Conservation (phyloP, 768 basidiomycete genomes). For the Boletus fagicola region DNA sequence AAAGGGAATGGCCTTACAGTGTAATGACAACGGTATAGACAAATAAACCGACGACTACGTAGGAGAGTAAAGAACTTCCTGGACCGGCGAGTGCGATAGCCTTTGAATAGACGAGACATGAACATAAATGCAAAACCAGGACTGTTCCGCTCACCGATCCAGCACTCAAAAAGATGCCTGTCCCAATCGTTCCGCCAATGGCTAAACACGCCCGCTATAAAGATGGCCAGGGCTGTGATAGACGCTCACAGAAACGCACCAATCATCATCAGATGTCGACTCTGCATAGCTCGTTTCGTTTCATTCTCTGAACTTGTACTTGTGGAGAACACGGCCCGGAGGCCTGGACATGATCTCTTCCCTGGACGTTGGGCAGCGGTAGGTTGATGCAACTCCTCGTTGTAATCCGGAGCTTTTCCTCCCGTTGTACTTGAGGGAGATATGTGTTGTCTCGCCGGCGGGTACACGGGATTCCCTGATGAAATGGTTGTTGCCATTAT, state of each 20-base stretch:
- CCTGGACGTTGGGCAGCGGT: neutral
- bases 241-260: constrained; percentile 22
- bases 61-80: constrained; percentile 60
- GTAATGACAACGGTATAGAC: constrained; percentile 61
- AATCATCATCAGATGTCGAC: constrained; percentile 44
- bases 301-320: constrained; percentile 17
- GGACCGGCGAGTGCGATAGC: constrained; percentile 58
- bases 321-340: constrained; percentile 9
- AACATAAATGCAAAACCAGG: neutral
- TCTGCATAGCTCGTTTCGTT: constrained; percentile 40
- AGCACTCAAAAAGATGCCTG: constrained; percentile 60
- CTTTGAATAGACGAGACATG: constrained; percentile 21
- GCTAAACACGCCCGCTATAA: constrained; percentile 31
- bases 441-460: neutral
- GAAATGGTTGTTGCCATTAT: neutral
- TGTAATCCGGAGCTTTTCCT: neutral
- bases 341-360: neutral
- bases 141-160: constrained; percentile 41
- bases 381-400: constrained; percentile 2
- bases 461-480: neutral
- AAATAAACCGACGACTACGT: constrained; percentile 56
- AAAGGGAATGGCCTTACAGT: constrained; percentile 36
- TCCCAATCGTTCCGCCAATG: constrained; percentile 58
- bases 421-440: constrained; percentile 2
- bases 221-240: neutral